These are phyloP conservation scores for bread wheat (Triticum aestivum) DNA, from an alignment of 176 grass and related monocot species.

Conservation along the genomic window DNA sequence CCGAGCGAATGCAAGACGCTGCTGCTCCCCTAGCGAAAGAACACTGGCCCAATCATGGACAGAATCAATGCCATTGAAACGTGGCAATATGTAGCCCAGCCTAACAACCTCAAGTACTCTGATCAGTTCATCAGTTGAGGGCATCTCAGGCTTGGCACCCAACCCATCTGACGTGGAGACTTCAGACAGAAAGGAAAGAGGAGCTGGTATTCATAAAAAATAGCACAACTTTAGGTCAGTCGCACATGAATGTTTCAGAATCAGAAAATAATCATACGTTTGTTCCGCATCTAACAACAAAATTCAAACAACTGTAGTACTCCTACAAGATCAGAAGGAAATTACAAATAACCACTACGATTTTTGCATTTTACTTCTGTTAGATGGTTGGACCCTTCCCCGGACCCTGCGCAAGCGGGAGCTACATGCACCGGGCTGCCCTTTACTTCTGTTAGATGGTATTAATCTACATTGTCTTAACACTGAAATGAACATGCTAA, in stretches of 20 bases:
- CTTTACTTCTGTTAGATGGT: neutral
- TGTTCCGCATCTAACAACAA: neutral
- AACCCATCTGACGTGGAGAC: slow-evolving; percentile 38
- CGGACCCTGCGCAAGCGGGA: too few relatives aligned
- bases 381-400: neutral
- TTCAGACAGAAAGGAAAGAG: slow-evolving; percentile 72
- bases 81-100: slow-evolving; percentile 82
- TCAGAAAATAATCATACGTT: neutral
- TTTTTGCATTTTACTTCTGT: slow-evolving; percentile 1
- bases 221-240: slow-evolving; percentile 7
- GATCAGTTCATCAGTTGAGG: slow-evolving; percentile 68
- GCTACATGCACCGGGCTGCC: too few relatives aligned
- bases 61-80: slow-evolving; percentile 87
- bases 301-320: neutral
- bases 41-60: slow-evolving; percentile 97
- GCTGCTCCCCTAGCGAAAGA: slow-evolving; percentile 95
- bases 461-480: neutral
- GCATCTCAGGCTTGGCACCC: slow-evolving; percentile 49
- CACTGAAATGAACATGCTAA: neutral
- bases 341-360: neutral
- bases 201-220: slow-evolving; percentile 41
- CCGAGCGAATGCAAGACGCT: slow-evolving; percentile 94
- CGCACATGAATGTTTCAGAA: neutral
- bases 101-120: slow-evolving; percentile 70
- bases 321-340: neutral